These are phyloP conservation scores for Solanum arcanum DNA, from an alignment of 257 asterid species.

Conservation along the genomic window DNA sequence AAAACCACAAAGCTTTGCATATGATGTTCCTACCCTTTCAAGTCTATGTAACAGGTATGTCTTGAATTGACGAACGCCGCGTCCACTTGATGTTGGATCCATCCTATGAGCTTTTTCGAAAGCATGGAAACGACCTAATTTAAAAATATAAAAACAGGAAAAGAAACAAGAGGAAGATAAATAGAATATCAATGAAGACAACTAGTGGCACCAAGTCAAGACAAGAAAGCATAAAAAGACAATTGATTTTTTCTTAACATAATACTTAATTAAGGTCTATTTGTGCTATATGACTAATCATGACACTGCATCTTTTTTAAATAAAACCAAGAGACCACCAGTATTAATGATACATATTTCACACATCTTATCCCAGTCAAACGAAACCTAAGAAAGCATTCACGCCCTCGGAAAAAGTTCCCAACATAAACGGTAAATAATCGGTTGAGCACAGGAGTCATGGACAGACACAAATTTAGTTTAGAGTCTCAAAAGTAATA, in stretches of 20 bases:
- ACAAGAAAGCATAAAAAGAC: neutral
- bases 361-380: neutral
- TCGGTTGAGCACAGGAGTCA: neutral
- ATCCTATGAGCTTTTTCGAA: constrained; percentile 87
- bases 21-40: constrained; percentile 42
- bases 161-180: neutral
- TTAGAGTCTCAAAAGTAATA: neutral
- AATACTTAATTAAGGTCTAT: neutral
- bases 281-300: neutral
- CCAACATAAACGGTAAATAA: neutral
- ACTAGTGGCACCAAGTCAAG: neutral
- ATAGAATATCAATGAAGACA: neutral
- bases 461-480: neutral
- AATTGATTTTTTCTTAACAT: neutral
- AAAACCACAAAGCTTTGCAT: constrained; percentile 3
- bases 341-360: neutral
- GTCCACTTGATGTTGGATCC: constrained; percentile 81
- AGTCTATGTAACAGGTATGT: constrained; percentile 80
- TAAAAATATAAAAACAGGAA: neutral
- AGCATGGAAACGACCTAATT: constrained; percentile 90
- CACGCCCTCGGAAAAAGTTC: neutral
- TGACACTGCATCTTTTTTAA: neutral
- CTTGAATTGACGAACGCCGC: constrained; percentile 97
- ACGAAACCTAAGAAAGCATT: neutral
- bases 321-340: neutral